Evolutionary conservation across 371 early-diverging fungal genomes (phyloP).

Genomic region (Mucor racemosus): DNA sequence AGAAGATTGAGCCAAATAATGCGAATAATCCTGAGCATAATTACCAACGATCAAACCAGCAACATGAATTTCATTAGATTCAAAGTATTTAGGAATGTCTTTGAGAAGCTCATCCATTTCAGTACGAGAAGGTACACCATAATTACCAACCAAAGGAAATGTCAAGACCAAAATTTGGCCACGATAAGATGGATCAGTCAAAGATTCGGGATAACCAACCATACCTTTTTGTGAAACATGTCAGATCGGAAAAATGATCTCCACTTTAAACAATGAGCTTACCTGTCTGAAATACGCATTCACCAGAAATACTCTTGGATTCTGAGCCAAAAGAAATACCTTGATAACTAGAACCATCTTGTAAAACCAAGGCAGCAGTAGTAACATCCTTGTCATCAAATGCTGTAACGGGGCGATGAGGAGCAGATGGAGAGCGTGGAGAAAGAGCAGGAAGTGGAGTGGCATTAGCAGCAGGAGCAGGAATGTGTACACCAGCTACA

Average conservation of each 20-base stretch:
- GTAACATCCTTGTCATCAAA: constrained; percentile 56
- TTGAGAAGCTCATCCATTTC: constrained; percentile 77
- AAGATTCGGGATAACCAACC: constrained; percentile 88
- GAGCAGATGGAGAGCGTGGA: constrained; percentile 49
- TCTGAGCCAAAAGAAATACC: constrained; percentile 96
- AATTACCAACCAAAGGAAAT: constrained; percentile 89
- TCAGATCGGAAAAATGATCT: constrained; percentile 4
- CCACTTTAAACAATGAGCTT: constrained; percentile 23
- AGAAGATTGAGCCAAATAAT: constrained; percentile 89
- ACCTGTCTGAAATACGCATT: constrained; percentile 98
- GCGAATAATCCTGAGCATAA: constrained; percentile 88
- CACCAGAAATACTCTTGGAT: constrained; percentile 84
- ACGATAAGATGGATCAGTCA: constrained; percentile 96
- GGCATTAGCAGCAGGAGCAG: constrained; percentile 56
- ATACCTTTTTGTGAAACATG: constrained; percentile 43
- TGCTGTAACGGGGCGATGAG: constrained; percentile 63
- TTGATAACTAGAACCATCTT: constrained; percentile 87
- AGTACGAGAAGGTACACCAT: constrained; percentile 85
- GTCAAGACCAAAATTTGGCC: constrained; percentile 95
- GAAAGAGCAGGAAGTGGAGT: constrained; percentile 39
- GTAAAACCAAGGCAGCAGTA: constrained; percentile 74
- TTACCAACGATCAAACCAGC: constrained; percentile 87
- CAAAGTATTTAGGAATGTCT: constrained; percentile 87
- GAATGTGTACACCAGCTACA: constrained; percentile 31
- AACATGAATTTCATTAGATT: constrained; percentile 84